phyloP scores from a whole-genome alignment of 2,329 filamentous ascomycete genomes.

The Aspergillus piperis region DNA sequence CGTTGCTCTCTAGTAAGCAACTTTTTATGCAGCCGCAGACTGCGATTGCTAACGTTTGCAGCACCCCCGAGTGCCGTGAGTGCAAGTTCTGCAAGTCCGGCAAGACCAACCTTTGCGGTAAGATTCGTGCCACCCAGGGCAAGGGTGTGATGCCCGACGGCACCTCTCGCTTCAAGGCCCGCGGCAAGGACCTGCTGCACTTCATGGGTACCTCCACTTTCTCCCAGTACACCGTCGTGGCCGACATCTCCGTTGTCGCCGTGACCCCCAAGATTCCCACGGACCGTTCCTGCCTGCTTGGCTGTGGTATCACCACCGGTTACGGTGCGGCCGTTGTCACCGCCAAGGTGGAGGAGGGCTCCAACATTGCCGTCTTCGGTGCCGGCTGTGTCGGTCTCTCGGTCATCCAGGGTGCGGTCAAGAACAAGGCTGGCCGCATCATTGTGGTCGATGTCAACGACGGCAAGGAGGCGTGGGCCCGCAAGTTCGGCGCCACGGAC shows the following conservation, averaged over 20 bases:
- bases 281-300: slow-evolving; percentile 93
- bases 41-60: slow-evolving; percentile 42
- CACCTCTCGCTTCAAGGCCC: slow-evolving; percentile 90
- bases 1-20: slow-evolving; percentile 75
- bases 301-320: slow-evolving; percentile 97
- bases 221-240: slow-evolving; percentile 97
- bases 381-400: slow-evolving; percentile 94
- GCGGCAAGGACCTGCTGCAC: slow-evolving; percentile 92
- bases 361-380: slow-evolving; percentile 89
- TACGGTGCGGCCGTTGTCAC: slow-evolving; percentile 96
- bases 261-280: slow-evolving; percentile 89
- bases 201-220: slow-evolving; percentile 99
- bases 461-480: slow-evolving; percentile 84
- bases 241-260: slow-evolving; percentile 96
- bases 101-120: slow-evolving; percentile 98
- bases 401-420: slow-evolving; percentile 89
- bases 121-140: slow-evolving; percentile 96
- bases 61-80: slow-evolving; percentile 93
- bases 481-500: slow-evolving; percentile 93
- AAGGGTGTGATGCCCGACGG: slow-evolving; percentile 97
- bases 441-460: slow-evolving; percentile 79
- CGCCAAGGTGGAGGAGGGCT: slow-evolving; percentile 85
- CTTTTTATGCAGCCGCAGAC: accelerated
- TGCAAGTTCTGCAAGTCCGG: slow-evolving; percentile 99
- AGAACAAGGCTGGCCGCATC: slow-evolving; percentile 69